Base-by-base conservation (phyloP, 371 early-diverging fungal genomes). In the Lichtheimia hyalospora region DNA sequence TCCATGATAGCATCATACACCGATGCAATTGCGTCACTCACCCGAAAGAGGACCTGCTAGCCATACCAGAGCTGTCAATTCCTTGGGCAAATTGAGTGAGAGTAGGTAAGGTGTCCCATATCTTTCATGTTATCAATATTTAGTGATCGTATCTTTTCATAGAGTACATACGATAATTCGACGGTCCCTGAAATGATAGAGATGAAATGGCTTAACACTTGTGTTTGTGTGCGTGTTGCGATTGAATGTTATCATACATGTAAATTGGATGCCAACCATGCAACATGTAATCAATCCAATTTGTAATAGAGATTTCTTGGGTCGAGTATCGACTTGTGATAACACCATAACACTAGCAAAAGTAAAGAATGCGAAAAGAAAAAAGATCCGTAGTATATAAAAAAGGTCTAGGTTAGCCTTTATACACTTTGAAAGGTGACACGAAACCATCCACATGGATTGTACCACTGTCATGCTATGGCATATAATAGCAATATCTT, bases 11-110 rank as follows among this genome's bases (percentile, higher is more conserved):
- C 39, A 23, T 24, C 59, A 51, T 51, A 1, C 18, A 10, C 24
- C 20, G 24, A 15, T 40, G 18, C 40, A 21, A 5, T 23, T n/a
- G 20, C 61, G n/a, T 16, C 24, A 23, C 51, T 24, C 82, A 85
- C 88, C 96, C 6, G 91, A 89, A 15, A 93, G 76, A 3, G 93
- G 93, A 3, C 92, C 93, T 3, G 90, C 89, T 16, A 93, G 71
- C 93, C 93, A 93, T 5, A 91, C 78, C 61, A 81, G 51, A 2
- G 85, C 77, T 7, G 90, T 88, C 54, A 87, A 52, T n/a, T 86
- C 68, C 56, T 86, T 81, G 13, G 87, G 71, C 56, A 92, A 64
- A 13, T 87, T 89, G 2, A 93, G 77, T 3, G 84, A 79, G 20
- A 82, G 61, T 25, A 93, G 71, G 63, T 88, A 90, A n/a, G 91